Base-by-base conservation (phyloP, 345 rosid species). In the Euclidium syriacum region DNA sequence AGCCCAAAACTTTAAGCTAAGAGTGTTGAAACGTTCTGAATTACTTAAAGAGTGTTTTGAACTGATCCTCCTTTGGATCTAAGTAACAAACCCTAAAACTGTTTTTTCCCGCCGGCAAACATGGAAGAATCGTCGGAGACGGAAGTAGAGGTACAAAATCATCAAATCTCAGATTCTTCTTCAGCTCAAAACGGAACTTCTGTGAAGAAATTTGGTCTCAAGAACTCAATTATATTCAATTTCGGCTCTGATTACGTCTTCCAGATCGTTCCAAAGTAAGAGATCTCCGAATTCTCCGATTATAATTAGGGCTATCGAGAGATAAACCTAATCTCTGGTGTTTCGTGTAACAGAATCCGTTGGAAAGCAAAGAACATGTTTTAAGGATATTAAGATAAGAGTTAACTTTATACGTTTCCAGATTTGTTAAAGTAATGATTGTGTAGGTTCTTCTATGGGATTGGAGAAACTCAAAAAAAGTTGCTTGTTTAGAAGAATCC, bases 401-500 rank as follows among this genome's bases (percentile, higher is more conserved):
- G n/a, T n/a, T n/a, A n/a, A n/a, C 10, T 26, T 42, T 63, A 52
- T 30, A 51, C 40, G 36, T 15, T n/a, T 24, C 35, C 24, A 25
- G 22, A n/a, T 30, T 20, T 34, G 11, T 65, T 27, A 35, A n/a
- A 42, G 17, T 61, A 16, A 8, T 26, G 41, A n/a, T n/a, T n/a
- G 11, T 39, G 52, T 73, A 89, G 97, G 79, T 90, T 65, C 74
- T 79, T 57, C 75, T 94, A 47, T 90, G 96, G 96, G 99, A 94
- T 74, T 94, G 97, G 95, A 90, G 99, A 75, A 85, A 83, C 71
- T 73, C 80, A 73, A 90, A 77, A 79, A 97, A 84, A 77, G 86
- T 94, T 71, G 96, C 96, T 15, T 87, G 91, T 72, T 79, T 94
- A 75, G 91, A 83, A 76, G 96, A 94, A 64, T 87, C 91, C 97